Conservation (phyloP, 208 protist genomes). For the Trypanosoma congolense region DNA sequence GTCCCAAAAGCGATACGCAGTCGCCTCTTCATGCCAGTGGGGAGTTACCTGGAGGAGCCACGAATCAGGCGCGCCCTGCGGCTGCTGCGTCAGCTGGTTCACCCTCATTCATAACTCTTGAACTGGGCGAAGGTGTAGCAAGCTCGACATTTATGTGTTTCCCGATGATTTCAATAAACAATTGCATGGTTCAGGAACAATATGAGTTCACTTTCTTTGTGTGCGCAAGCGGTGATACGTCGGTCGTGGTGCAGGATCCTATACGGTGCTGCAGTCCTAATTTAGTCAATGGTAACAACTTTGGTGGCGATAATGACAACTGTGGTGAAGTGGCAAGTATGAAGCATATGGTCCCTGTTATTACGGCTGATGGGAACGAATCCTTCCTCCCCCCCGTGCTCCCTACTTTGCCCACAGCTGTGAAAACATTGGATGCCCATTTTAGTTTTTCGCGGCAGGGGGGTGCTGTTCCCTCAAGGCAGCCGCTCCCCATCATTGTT, state of each 20-base stretch:
- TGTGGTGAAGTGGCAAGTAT: conserved; percentile 1
- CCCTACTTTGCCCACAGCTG: not conserved
- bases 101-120: conserved; percentile 12
- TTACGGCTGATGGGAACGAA: not conserved
- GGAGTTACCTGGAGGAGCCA: not conserved
- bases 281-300: not conserved
- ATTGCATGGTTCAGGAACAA: conserved; percentile 68
- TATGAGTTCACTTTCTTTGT: conserved; percentile 70
- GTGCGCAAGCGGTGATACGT: conserved; percentile 37
- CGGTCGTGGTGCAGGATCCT: conserved; percentile 74
- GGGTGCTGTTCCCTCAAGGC: conserved; percentile 34
- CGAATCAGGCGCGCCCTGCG: not conserved
- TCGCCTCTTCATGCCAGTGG: not conserved
- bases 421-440: conserved; percentile 48
- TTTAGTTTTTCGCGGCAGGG: conserved; percentile 81
- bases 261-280: conserved; percentile 27
- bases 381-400: not conserved
- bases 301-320: not conserved
- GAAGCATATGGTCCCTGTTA: conserved; percentile 1
- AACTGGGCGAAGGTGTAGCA: conserved; percentile 8
- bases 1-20: not conserved
- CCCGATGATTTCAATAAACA: conserved; percentile 57
- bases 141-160: conserved; percentile 53
- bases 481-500: conserved; percentile 63
- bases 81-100: not conserved